Conservation (phyloP, 2,329 filamentous ascomycete species). For the Ramichloridium luteum region DNA sequence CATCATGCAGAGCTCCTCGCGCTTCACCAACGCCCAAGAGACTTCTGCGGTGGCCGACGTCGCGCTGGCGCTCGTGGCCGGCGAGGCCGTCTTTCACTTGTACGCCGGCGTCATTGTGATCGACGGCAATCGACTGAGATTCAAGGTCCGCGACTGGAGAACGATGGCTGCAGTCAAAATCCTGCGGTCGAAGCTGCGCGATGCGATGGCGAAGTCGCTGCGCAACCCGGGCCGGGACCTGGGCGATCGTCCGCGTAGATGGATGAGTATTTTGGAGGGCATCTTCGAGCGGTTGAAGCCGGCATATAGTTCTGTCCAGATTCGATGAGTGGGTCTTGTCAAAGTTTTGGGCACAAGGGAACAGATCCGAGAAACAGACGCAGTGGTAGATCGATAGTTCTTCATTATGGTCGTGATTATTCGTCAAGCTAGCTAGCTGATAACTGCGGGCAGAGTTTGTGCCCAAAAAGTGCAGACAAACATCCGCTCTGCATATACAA, state of each 20-base stretch:
- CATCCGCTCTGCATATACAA: too few relatives aligned
- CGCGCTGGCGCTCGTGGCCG: conserved; percentile 71
- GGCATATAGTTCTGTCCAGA: too few relatives aligned
- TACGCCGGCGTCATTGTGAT: conserved; percentile 77
- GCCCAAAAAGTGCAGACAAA: too few relatives aligned
- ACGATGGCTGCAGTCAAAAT: conserved; percentile 80
- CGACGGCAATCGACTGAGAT: conserved; percentile 76
- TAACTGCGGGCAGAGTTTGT: too few relatives aligned
- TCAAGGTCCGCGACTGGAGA: conserved; percentile 79
- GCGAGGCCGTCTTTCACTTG: conserved; percentile 81
- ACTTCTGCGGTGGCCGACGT: conserved; percentile 56
- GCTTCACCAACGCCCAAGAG: conserved; percentile 79
- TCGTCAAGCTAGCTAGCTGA: too few relatives aligned
- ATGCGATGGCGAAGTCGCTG: conserved; percentile 61
- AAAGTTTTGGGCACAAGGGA: too few relatives aligned
- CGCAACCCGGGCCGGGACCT: conserved; percentile 36
- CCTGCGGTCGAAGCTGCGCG: conserved; percentile 58
- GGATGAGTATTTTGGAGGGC: conserved; percentile 28
- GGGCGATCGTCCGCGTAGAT: conserved; percentile 29
- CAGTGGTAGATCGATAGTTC: too few relatives aligned
- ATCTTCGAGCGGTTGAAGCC: conserved; percentile 16
- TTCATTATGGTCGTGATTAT: too few relatives aligned
- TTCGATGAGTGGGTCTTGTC: too few relatives aligned
- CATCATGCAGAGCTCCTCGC: conserved; percentile 84
- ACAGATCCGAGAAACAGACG: too few relatives aligned